phyloP scores from a whole-genome alignment of 2,329 filamentous ascomycete species.

The Dactylellina leptospora region DNA sequence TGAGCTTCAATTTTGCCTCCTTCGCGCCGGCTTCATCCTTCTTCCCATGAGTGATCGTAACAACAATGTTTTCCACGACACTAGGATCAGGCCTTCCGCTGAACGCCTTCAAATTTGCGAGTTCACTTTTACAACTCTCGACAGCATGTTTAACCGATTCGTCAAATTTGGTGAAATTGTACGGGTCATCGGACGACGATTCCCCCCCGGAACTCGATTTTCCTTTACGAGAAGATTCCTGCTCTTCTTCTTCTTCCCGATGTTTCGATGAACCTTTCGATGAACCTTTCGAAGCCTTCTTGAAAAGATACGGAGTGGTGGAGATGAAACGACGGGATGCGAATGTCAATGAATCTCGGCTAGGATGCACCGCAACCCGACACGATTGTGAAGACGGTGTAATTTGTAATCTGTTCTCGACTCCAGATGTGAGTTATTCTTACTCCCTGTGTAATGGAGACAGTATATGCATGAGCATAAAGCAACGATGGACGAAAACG shows the following conservation, averaged over 20 bases:
- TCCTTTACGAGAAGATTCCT: constrained; percentile 25
- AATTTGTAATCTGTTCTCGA: too few relatives aligned
- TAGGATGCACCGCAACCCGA: too few relatives aligned
- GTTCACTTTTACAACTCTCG: constrained; percentile 27
- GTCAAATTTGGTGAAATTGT: constrained; percentile 47
- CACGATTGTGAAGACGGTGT: too few relatives aligned
- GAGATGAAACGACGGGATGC: constrained; percentile 15
- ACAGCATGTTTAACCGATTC: constrained; percentile 48
- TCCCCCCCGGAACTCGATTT: constrained; percentile 33
- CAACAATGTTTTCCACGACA: constrained; percentile 34
- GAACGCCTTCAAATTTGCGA: constrained; percentile 40
- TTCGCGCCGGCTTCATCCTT: constrained; percentile 29
- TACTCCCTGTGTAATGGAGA: constrained; percentile 9
- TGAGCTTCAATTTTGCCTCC: constrained; percentile 46
- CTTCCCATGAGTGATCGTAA: constrained; percentile 41
- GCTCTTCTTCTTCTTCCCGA: constrained; percentile 34
- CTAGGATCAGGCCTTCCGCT: constrained; percentile 47
- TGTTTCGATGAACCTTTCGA: constrained; percentile 19
- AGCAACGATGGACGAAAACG: constrained; percentile 6
- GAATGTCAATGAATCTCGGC: not conserved
- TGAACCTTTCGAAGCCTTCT: constrained; percentile 21
- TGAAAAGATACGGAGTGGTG: constrained; percentile 8
- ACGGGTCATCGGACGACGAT: constrained; percentile 27
- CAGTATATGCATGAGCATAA: constrained; percentile 21
- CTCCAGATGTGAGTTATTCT: not conserved